A percentile compares a stretch with the other conserved stretches of the same genome.
Conservation (phyloP, 2,329 filamentous ascomycete genomes). For the Teratosphaeria gauchensis region DNA sequence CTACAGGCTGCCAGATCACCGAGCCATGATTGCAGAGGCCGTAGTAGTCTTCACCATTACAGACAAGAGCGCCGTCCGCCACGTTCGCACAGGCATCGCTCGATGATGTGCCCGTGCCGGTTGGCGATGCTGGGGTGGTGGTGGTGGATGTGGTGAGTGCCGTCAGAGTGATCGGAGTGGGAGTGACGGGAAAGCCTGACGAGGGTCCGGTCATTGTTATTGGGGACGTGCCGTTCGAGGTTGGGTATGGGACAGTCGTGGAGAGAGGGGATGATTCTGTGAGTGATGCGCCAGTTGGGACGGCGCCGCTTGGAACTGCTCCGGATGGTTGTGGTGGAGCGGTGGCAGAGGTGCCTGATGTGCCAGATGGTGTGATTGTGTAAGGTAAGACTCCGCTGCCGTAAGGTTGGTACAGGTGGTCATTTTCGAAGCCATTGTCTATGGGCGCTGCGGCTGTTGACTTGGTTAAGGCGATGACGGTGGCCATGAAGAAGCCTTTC, state of each 20-base stretch:
- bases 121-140: not conserved
- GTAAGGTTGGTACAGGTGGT: not conserved
- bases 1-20: conserved; percentile 32
- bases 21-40: conserved; percentile 36
- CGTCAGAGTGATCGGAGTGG: not conserved
- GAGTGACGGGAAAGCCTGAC: too few relatives aligned
- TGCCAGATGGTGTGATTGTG: not conserved
- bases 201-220: too few relatives aligned
- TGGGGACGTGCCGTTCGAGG: not conserved
- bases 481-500: not conserved
- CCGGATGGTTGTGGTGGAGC: not conserved
- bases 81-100: not conserved
- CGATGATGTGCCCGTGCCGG: not conserved
- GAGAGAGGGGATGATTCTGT: not conserved
- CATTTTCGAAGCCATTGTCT: not conserved
- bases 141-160: not conserved
- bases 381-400: not conserved
- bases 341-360: not conserved
- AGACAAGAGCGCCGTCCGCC: conserved; percentile 26
- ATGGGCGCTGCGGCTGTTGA: not conserved
- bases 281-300: not conserved
- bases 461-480: not conserved
- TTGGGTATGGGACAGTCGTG: not conserved
- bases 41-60: conserved; percentile 32
- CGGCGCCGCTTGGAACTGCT: not conserved